These are phyloP conservation scores for Boletus pseudopeckii DNA, from an alignment of 768 basidiomycete species.

Conservation along the genomic window DNA sequence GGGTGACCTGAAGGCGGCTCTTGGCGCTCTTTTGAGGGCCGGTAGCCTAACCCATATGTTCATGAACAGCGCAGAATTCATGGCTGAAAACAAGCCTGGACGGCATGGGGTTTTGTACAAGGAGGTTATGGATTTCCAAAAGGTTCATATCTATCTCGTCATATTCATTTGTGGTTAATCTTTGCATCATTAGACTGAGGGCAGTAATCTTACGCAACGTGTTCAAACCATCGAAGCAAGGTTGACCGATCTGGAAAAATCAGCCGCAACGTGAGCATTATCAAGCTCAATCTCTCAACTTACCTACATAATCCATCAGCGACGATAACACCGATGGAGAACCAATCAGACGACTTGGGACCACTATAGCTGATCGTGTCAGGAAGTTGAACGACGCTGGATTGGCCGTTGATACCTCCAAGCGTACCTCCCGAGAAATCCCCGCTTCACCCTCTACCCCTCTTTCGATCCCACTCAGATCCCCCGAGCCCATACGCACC, in stretches of 20 bases:
- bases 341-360: constrained; percentile 47
- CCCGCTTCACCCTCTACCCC: constrained; percentile 35
- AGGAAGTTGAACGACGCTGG: constrained; percentile 72
- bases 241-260: constrained; percentile 45
- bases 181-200: constrained; percentile 34
- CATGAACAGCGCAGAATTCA: constrained; percentile 59
- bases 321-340: constrained; percentile 25
- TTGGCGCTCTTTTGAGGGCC: constrained; percentile 58
- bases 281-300: constrained; percentile 3
- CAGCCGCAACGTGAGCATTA: constrained; percentile 28
- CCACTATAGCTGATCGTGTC: constrained; percentile 78
- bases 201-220: constrained; percentile 36
- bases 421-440: constrained; percentile 56
- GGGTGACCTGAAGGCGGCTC: constrained; percentile 61
- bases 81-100: constrained; percentile 43
- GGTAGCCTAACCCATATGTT: constrained; percentile 56
- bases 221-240: constrained; percentile 45
- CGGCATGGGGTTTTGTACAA: constrained; percentile 55
- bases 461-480: constrained; percentile 23
- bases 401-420: constrained; percentile 53
- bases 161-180: constrained; percentile 9
- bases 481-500: constrained; percentile 31
- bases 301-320: constrained; percentile 16
- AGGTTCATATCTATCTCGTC: constrained; percentile 42
- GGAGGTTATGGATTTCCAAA: constrained; percentile 62